Base-by-base conservation (phyloP, 495 filamentous ascomycete species). In the Lophiostoma macrostomum region DNA sequence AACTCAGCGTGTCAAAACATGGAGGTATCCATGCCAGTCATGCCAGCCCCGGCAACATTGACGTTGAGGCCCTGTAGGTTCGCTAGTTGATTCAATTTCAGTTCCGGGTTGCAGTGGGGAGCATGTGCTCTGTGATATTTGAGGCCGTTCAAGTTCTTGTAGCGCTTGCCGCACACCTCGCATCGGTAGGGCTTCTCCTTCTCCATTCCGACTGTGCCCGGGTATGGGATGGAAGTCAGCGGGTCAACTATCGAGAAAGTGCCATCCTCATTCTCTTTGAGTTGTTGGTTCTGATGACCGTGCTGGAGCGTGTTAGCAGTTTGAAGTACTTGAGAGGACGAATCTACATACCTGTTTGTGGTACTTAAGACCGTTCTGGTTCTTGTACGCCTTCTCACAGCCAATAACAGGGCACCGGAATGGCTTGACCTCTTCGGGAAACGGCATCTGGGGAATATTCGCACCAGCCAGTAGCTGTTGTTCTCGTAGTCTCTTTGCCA, bases 301-400 rank as follows among this genome's bases (percentile, higher is more conserved):
- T 99, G 93, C 84, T 88, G 40, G 41, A 19, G 38, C 37, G 27
- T 47, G 68, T 75, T 71, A 80, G 72, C 51, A 50, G 66, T 30
- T 31, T 39, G 50, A 32, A 19, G 44, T 52, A 44, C 28, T 4
- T 19, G 34, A 20, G 16, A 28, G 23, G 1, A 51, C 22, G 23
- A 37, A 25, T 14, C n/a, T 13, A 76, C 82, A 71, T 76, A 87
- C 83, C 67, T 78, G 79, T 65, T 86, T 85, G 73, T 87, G 84
- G 64, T 87, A 87, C 68, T 97, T 97, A 27, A 99, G 75, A 27
- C 93, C 93, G 63, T 99, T 99, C 64, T 97, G 93, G 68, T 99
- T 99, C 78, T 99, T 99, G 70, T 99, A 99, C 12, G 93, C 93
- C 75, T 99, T 99, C 69, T 99, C 93, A 65, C 93, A 99, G 14